Base-by-base conservation (phyloP, 371 early-diverging fungal genomes). In the Mucor racemosus region DNA sequence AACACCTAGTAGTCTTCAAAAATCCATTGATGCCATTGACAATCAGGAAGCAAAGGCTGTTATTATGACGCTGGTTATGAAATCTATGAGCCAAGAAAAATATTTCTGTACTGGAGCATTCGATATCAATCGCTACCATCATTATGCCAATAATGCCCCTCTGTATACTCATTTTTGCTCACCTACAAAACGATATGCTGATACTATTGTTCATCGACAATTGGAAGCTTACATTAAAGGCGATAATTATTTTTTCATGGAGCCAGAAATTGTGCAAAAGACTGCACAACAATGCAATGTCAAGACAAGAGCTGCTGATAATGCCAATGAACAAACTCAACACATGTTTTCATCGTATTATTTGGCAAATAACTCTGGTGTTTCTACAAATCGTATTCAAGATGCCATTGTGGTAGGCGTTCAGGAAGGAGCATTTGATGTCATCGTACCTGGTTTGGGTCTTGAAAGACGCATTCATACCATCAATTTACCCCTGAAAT, bases 121-220 rank as follows among this genome's bases (percentile, higher is more conserved):
- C 36, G 89, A 91, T 58, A 88, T 86, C 33, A 77, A 58, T 31
- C 74, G 77, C 5, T 90, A 82, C 62, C 75, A 75, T 44, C 95
- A 95, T 72, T 95, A 93, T 61, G 85, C 91, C 0, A 78, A 92
- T 39, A 86, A 86, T 55, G 81, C 86, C 3, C 90, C 87, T 0
- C 76, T 93, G 38, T 95, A 94, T 74, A 95, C 96, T 0, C 94
- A 95, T 72, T 95, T 95, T 76, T 92, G 94, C 4, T 93, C 92
- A 6, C 99, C 99, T 1, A 94, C 97, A 26, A 89, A 95, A 17
- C 85, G 98, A 58, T 98, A 97, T 75, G 91, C 98, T n/a, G 98
- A 98, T 77, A 76, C 97, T 33, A 76, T 99, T 53, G 98, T 99
- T 0, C 99, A 99, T 69, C 90, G 97, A 7, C 84, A 86, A 56